Evolutionary conservation across 495 filamentous ascomycete species (phyloP).

Genomic region (Aspergillus egyptiacus): DNA sequence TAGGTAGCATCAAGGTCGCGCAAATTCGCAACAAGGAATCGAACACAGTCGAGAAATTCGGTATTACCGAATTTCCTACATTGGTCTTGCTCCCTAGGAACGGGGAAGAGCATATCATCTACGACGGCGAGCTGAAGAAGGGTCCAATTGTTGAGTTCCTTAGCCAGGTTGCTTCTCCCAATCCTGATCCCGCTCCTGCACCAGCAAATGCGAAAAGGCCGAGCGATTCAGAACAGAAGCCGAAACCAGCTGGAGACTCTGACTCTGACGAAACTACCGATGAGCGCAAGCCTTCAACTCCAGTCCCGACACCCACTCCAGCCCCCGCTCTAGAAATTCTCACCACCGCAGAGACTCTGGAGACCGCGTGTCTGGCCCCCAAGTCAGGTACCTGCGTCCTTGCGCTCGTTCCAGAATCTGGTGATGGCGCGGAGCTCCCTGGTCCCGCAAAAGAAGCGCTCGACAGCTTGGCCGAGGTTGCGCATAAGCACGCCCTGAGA

Average conservation of each 20-base stretch:
- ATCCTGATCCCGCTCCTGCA: constrained; percentile 60
- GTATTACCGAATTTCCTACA: constrained; percentile 69
- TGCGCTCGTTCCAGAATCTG: constrained; percentile 58
- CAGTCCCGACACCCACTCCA: constrained; percentile 30
- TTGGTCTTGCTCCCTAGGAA: constrained; percentile 76
- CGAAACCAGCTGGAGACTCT: constrained; percentile 28
- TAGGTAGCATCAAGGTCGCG: constrained; percentile 73
- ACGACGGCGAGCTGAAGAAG: constrained; percentile 84
- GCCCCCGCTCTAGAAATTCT: constrained; percentile 46
- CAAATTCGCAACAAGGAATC: constrained; percentile 83
- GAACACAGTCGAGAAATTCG: constrained; percentile 65
- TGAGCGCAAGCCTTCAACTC: constrained; percentile 42
- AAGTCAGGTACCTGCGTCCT: constrained; percentile 85
- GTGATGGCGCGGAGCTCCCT: constrained; percentile 43
- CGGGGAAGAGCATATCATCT: constrained; percentile 60
- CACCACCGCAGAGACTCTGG: constrained; percentile 52
- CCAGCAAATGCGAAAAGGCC: constrained; percentile 30
- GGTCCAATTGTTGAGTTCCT: constrained; percentile 76
- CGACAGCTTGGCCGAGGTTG: constrained; percentile 62
- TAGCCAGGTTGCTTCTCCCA: constrained; percentile 65
- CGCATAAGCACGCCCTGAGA: constrained; percentile 62
- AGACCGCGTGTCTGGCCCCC: constrained; percentile 62
- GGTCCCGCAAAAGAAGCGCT: constrained; percentile 50
- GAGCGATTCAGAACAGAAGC: constrained; percentile 33
- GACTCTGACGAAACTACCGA: constrained; percentile 26